Evolutionary conservation across 208 protist species (phyloP), one percentile per base, ranked within the genome.

Genomic region (Trypanosoma theileri): DNA sequence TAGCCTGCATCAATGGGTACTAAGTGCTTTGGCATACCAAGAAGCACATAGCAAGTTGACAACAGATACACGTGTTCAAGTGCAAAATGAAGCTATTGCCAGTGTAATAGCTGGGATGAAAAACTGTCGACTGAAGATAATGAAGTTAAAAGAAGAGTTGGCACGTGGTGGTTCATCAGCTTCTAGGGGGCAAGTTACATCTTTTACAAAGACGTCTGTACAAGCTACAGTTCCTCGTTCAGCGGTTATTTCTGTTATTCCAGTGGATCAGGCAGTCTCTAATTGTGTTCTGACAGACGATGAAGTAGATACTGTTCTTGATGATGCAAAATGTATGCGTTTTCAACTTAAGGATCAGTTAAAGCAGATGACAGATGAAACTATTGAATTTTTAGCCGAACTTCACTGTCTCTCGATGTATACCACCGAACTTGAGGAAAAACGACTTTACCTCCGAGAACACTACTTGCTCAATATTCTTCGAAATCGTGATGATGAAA

Each of bases 101-200:
- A 68, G 62, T 51, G 66, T 75, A 31, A 90, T 90, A 59, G 73
- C 79, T 19, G 79, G 79, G 6, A 85, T 86, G 79, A 90, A 85
- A 76, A 79, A 71, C 16, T 81, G 69, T 51, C 84, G 84, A 44
- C 61, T 77, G 46, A 89, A 89, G 73, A 82, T 86, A 31, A 73
- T 71, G 55, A 90, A 75, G 53, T 72, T 90, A 51, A 86, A 85
- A 66, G 80, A 85, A 17, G 85, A 87, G 61, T 69, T 90, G 42
- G 8, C 45, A 7, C 50, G 41, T 53, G 59, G 68, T 24, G 35
- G 59, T 40, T 59, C 68, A 9, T 44, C 60, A 44, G 69, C 72
- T 9, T 64, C 63, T 31, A 82, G 75, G 62, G 80, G 71, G 19
- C 80, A 86, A 58, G 62, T 86, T n/a, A 86, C 75, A 9, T 87